Base-by-base conservation (phyloP, 139 green algal genomes). In the Penium margaritaceum region DNA sequence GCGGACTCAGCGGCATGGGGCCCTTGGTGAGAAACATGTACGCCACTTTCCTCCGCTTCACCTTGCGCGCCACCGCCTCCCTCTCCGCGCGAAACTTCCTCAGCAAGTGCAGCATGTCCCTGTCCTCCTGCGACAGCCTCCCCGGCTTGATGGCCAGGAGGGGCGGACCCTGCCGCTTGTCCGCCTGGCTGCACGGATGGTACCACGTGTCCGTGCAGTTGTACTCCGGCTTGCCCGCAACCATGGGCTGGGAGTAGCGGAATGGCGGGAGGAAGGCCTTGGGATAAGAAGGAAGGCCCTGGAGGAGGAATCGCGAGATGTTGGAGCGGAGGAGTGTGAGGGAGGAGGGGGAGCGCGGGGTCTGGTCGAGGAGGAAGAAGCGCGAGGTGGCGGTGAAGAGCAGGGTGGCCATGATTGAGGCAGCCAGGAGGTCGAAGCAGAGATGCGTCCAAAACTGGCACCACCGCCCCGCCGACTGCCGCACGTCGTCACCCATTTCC, bases 11-110 rank as follows among this genome's bases (percentile, higher is more conserved):
- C 36, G 61, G 61, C 6, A 68, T 68, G 36, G 61, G 61, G 3
- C 61, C 61, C 37, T 47, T 68, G 35, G 61, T 68, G 61, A 68
- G 61, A 6, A 68, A 68, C 61, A 68, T 68, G 61, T 47, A 68
- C 37, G 61, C 61, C 35, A 68, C 51, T 60, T 60, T 60, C n/a
- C n/a, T n/a, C 37, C 61, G 51, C 17, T n/a, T n/a, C 37, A 68
- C 61, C 61, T 68, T 21, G 14, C 29, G 61, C 61, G 35, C 36
- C 19, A 68, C n/a, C 61, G 41, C 61, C 61, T 68, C 61, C 14
- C 37, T n/a, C 61, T 68, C n/a, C 61, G 24, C 29, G 15, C 51
- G 15, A 24, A 60, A 60, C 14, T 24, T n/a, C 14, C 51, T 19
- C 17, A 60, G 17, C 51, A 60, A n/a, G 51, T 60, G 51, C 1